Base-by-base conservation (phyloP, 331 rosid species). In the Spiraea crenata region DNA sequence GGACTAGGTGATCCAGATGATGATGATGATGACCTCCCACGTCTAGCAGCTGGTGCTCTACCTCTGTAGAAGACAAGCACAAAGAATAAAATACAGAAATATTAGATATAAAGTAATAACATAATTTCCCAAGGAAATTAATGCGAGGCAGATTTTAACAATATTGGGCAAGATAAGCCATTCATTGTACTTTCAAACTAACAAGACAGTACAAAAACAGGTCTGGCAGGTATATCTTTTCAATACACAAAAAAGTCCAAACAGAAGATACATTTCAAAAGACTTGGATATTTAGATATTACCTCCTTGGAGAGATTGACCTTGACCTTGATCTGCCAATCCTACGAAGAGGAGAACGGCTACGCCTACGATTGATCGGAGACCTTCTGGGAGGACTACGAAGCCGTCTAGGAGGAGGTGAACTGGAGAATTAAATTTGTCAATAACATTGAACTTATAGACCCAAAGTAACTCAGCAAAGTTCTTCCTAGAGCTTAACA, bases 371-470 rank as follows among this genome's bases (percentile, higher is more conserved):
- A 74, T 74, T 64, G 15, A 88, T 70, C 51, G 99, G 98, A 83
- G 99, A 89, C 65, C 99, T 95, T 83, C 99, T 89, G 62, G 95
- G 98, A 77, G 98, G 99, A 78, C 96, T 95, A 38, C 96, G 96
- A 80, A 80, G 75, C 60, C 99, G 81, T 75, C 99, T 85, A 65
- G 89, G 93, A 65, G 89, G 93, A 55, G 98, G 99, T 63, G 98
- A 82, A 13, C 97, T 89, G 71, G 62, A 78, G 75, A 81, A 79
- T 48, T 47, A 67, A 65, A 52, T 41, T 6, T 13, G 20, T 54
- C 49, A 56, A 68, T 74, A 74, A 70, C 67, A 40, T 45, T 49
- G 41, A 57, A 42, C 47, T 10, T 39, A 41, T 48, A 3, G 51
- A 51, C 58, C 10, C 63, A 12, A 68, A 15, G 14, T 41, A 46